Evolutionary conservation across 495 filamentous ascomycete genomes (phyloP).

Genomic region (Penicillium turbatum): DNA sequence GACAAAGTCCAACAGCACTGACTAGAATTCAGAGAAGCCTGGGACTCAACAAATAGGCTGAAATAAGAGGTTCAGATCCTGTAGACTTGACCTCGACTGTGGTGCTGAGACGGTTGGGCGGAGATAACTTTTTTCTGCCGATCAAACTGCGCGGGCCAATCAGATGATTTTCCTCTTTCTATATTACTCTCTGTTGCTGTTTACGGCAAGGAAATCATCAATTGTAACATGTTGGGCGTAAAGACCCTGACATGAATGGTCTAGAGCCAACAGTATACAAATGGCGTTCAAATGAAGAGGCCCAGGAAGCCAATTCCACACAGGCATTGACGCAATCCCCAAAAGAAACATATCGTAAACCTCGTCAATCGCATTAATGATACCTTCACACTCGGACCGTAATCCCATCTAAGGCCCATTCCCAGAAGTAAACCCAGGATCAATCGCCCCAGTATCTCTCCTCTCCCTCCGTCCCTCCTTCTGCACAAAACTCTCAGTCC

Average conservation of each 20-base stretch:
- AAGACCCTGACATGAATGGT: no score
- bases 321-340: no score
- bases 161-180: not conserved
- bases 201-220: not conserved
- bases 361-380: conserved; percentile 12
- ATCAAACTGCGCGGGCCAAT: conserved; percentile 3
- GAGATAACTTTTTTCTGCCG: conserved; percentile 12
- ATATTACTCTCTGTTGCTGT: not conserved
- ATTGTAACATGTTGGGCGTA: not conserved
- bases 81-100: not conserved
- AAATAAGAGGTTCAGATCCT: not conserved
- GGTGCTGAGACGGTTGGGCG: conserved; percentile 1
- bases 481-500: conserved; percentile 10
- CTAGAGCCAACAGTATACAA: no score
- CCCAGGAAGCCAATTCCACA: no score
- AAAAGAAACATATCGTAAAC: not conserved
- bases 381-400: not conserved
- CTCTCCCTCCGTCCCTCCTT: conserved; percentile 23
- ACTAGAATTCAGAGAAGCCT: not conserved
- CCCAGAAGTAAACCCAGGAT: not conserved
- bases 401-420: conserved; percentile 3
- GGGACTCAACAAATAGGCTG: not conserved
- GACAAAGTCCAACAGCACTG: not conserved
- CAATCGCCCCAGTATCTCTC: conserved; percentile 13
- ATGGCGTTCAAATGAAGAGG: no score